phyloP scores from a whole-genome alignment of 495 filamentous ascomycete species.

The Neurospora tetraspora region DNA sequence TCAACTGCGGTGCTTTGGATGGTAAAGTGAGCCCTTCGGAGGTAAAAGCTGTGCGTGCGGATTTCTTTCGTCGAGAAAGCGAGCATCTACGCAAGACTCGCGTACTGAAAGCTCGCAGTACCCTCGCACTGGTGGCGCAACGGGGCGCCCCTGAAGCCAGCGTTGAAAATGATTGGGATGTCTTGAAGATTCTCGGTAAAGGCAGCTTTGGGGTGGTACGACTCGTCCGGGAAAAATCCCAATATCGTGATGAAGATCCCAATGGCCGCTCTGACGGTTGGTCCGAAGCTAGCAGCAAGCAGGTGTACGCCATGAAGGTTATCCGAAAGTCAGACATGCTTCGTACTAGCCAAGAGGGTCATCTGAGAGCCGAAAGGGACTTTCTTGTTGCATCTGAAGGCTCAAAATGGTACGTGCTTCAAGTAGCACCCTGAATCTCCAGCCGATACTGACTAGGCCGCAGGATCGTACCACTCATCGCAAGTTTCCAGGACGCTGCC shows the following conservation, averaged over 20 bases:
- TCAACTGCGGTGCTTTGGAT: slow-evolving; percentile 21
- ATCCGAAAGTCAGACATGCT: slow-evolving; percentile 91
- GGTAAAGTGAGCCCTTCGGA: slow-evolving; percentile 42
- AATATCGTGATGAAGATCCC: slow-evolving; percentile 7
- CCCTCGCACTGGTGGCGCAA: slow-evolving; percentile 25
- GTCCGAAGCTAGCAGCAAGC: slow-evolving; percentile 27
- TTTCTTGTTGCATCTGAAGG: slow-evolving; percentile 78
- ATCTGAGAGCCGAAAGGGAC: slow-evolving; percentile 83
- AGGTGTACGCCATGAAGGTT: slow-evolving; percentile 91
- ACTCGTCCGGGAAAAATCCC: slow-evolving; percentile 58
- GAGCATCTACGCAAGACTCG: slow-evolving; percentile 67
- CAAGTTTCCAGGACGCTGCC: slow-evolving; percentile 76
- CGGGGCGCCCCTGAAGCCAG: slow-evolving; percentile 12
- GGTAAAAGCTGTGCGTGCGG: slow-evolving; percentile 38
- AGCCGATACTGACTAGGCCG: not conserved
- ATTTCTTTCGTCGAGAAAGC: slow-evolving; percentile 57
- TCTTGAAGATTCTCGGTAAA: slow-evolving; percentile 79
- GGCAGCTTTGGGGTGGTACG: slow-evolving; percentile 90
- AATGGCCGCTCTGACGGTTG: slow-evolving; percentile 9
- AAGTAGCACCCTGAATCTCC: not conserved
- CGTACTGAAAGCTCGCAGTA: slow-evolving; percentile 52
- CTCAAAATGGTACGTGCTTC: slow-evolving; percentile 55
- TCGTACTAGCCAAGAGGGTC: slow-evolving; percentile 79
- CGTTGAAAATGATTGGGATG: slow-evolving; percentile 54
- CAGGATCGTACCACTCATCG: slow-evolving; percentile 72